Conservation (phyloP, 345 rosid species). For the Trapa bicornis region DNA sequence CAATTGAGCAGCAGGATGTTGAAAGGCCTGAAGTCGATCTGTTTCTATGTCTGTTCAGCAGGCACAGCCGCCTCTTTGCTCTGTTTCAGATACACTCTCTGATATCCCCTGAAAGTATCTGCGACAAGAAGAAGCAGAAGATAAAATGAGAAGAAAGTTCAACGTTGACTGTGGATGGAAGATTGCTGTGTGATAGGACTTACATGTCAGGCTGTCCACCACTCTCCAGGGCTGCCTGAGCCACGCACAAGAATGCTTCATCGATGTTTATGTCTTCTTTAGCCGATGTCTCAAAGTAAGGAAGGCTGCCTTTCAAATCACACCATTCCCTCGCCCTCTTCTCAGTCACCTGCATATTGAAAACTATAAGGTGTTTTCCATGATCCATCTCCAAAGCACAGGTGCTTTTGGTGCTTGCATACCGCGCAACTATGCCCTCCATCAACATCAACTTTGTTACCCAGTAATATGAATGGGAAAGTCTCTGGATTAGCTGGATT, state of each 20-base stretch:
- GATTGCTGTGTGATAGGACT: not conserved
- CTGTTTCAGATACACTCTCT: conserved; percentile 45
- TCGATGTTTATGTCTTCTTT: conserved; percentile 60
- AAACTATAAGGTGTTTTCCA: not conserved
- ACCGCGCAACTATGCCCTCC: conserved; percentile 69
- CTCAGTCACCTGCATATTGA: conserved; percentile 44
- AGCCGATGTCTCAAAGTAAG: conserved; percentile 78
- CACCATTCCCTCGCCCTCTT: conserved; percentile 75
- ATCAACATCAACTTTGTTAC: conserved; percentile 66
- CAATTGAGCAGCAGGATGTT: not conserved
- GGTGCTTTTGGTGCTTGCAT: not conserved
- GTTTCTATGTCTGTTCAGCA: conserved; percentile 25
- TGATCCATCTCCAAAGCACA: not conserved
- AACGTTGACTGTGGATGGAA: too few species aligned
- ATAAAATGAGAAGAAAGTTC: too few species aligned
- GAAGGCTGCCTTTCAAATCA: conserved; percentile 43
- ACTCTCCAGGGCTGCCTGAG: conserved; percentile 38
- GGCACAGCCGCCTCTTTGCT: conserved; percentile 54
- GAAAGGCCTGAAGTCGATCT: too few species aligned
- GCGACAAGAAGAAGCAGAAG: conserved; percentile 2
- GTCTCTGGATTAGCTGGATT: conserved; percentile 42
- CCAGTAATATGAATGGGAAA: conserved; percentile 61
- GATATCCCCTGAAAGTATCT: conserved; percentile 50
- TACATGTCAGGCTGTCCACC: conserved; percentile 51
- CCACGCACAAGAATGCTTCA: conserved; percentile 61